Percentiles rank a stretch among this genome's conserved stretches.
Evolutionary conservation across 805 yeast species (phyloP).

Genomic region (Diddensiella santjacobensis): DNA sequence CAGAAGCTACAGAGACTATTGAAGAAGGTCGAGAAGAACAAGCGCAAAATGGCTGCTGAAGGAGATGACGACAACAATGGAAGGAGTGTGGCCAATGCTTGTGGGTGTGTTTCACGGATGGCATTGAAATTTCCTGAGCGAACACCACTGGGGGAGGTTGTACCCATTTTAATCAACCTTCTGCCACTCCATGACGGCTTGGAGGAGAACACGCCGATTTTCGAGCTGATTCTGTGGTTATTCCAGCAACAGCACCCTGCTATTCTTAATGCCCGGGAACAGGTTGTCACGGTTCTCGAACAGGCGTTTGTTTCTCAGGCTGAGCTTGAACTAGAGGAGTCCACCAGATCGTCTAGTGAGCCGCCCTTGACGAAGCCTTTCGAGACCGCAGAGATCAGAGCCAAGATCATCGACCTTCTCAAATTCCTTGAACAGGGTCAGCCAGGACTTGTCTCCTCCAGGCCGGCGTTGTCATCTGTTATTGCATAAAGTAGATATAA

Average conservation of each 20-base stretch:
- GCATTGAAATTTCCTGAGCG: conserved; percentile 62
- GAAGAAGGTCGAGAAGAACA: conserved; percentile 71
- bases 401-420: conserved; percentile 63
- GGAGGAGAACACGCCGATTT: conserved; percentile 91
- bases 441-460: conserved; percentile 41
- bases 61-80: conserved; percentile 65
- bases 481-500: conserved; percentile 13
- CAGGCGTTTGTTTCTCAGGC: conserved; percentile 69
- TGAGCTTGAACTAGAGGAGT: conserved; percentile 67
- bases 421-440: conserved; percentile 65
- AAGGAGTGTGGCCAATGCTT: conserved; percentile 87
- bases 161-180: conserved; percentile 69
- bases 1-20: conserved; percentile 65
- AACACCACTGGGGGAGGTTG: conserved; percentile 72
- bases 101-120: conserved; percentile 96
- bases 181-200: conserved; percentile 84
- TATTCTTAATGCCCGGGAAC: conserved; percentile 38
- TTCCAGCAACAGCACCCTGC: conserved; percentile 60
- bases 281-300: conserved; percentile 63
- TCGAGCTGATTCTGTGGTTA: conserved; percentile 68
- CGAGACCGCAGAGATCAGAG: conserved; percentile 61
- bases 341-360: conserved; percentile 82
- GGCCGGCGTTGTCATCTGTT: conserved; percentile 15
- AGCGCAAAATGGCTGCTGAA: conserved; percentile 36
- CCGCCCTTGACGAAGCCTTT: conserved; percentile 53